A percentile compares a stretch with the other conserved stretches of the same genome.
These are phyloP conservation scores for Mallotus japonicus DNA, from an alignment of 441 rosid genomes.

Conservation along the genomic window DNA sequence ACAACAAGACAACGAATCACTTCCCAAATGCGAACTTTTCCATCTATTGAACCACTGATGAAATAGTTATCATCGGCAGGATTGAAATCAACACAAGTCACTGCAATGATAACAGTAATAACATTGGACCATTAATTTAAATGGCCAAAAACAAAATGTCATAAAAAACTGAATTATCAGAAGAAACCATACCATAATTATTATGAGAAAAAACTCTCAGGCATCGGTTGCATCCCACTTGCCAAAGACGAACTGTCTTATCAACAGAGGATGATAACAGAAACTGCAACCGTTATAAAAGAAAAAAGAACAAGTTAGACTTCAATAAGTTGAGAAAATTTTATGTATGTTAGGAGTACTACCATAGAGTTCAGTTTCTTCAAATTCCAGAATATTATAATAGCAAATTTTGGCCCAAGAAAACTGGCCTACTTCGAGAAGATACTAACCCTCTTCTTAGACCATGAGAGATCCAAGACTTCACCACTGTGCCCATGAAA, in stretches of 20 bases:
- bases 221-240: slow-evolving; percentile 55
- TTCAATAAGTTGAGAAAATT: neutral
- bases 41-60: slow-evolving; percentile 95
- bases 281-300: slow-evolving; percentile 30
- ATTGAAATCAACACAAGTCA: slow-evolving; percentile 86
- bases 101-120: slow-evolving; percentile 43
- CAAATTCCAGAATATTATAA: slow-evolving; percentile 3
- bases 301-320: slow-evolving; percentile 10
- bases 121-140: neutral
- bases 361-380: neutral
- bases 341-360: neutral
- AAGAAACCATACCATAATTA: slow-evolving; percentile 47
- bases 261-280: slow-evolving; percentile 58
- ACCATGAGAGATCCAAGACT: slow-evolving; percentile 90
- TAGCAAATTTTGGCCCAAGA: neutral
- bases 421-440: neutral
- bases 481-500: slow-evolving; percentile 71
- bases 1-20: slow-evolving; percentile 61
- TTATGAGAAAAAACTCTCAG: slow-evolving; percentile 55
- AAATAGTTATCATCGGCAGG: slow-evolving; percentile 80
- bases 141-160: slow-evolving; percentile 11
- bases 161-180: neutral
- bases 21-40: slow-evolving; percentile 95
- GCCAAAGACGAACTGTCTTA: slow-evolving; percentile 64
- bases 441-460: slow-evolving; percentile 63